Evolutionary conservation across 2,329 filamentous ascomycete genomes (phyloP), one percentile per base, ranked within the genome.

Genomic region (Dactylellina sp.): DNA sequence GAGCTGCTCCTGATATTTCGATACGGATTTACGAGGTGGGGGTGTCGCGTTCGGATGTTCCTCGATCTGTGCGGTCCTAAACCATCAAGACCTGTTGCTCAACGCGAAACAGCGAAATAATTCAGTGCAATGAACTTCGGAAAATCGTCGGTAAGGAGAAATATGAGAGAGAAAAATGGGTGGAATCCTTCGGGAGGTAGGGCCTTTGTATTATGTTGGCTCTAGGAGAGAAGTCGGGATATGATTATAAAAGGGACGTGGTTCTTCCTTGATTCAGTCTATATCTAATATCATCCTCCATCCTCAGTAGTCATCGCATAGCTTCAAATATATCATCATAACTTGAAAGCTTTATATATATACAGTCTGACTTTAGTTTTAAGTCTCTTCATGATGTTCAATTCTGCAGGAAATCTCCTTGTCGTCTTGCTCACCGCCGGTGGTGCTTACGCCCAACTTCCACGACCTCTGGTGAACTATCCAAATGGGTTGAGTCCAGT

Each of bases 1-100:
- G 2, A 44, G 39, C 46, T 35, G 44, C 16, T 57, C n/a, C 11
- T 14, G 12, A 59, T 59, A 20, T 66, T 20, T 32, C 7, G 22
- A 52, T 57, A 57, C 62, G 62, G 62, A 66, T 42, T 66, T 66
- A 59, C 62, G 35, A 66, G 39, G 62, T 66, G 62, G 62, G 62
- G 62, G 62, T 44, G 4, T 65, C 42, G 40, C 20, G 12, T 53
- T 56, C 18, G 49, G 50, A 49, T 35, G 28, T 20, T 28, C 44
- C 24, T 37, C 6, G 28, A 4, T n/a, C n/a, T n/a, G n/a, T n/a
- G 25, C 22, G 25, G 4, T 24, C 46, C 20, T 35, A 5, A 9
- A 32, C 28, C 28, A 32, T 32, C 28, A 39, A 46, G 39, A 42
- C 57, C 57, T 32, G n/a, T 11, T 25, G 16, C 44, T 44, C 40